Percentiles rank a stretch among this genome's conserved stretches.
Evolutionary conservation across 768 basidiomycete genomes (phyloP).

Genomic region (Epithele typhae): DNA sequence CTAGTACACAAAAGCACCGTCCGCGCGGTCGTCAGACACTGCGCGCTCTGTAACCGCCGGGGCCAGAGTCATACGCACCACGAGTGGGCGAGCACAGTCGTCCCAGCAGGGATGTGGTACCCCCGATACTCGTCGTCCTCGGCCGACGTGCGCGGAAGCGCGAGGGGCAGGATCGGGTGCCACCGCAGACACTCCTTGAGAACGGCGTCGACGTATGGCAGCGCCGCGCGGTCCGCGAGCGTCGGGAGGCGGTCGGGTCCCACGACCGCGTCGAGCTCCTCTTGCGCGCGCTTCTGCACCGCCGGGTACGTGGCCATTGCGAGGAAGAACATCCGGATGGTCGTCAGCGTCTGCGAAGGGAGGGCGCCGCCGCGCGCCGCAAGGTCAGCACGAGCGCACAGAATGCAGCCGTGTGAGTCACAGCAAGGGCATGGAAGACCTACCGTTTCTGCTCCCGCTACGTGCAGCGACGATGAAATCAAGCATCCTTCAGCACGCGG

Average conservation of each 20-base stretch:
- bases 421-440: too few species aligned
- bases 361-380: too few species aligned
- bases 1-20: too few species aligned
- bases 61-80: too few species aligned
- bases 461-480: too few species aligned
- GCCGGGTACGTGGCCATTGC: constrained; percentile 12
- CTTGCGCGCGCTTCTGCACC: constrained; percentile 11
- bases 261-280: constrained; percentile 12
- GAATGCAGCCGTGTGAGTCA: too few species aligned
- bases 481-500: too few species aligned
- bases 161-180: constrained; percentile 16
- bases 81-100: constrained; percentile 16
- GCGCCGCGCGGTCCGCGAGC: constrained; percentile 4
- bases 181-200: constrained; percentile 9
- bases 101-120: constrained; percentile 29
- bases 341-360: constrained; percentile 25
- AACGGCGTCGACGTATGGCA: constrained; percentile 11
- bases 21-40: too few species aligned
- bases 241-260: constrained; percentile 14
- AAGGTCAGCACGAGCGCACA: too few species aligned
- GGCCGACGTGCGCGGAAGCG: constrained; percentile 25
- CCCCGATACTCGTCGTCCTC: constrained; percentile 30
- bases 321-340: constrained; percentile 18
- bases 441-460: constrained; percentile 6
- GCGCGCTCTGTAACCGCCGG: too few species aligned